A percentile compares a stretch with the other conserved stretches of the same genome.
Conservation (phyloP, 164 flowering plant genomes). For the Liriodendron chinense region DNA sequence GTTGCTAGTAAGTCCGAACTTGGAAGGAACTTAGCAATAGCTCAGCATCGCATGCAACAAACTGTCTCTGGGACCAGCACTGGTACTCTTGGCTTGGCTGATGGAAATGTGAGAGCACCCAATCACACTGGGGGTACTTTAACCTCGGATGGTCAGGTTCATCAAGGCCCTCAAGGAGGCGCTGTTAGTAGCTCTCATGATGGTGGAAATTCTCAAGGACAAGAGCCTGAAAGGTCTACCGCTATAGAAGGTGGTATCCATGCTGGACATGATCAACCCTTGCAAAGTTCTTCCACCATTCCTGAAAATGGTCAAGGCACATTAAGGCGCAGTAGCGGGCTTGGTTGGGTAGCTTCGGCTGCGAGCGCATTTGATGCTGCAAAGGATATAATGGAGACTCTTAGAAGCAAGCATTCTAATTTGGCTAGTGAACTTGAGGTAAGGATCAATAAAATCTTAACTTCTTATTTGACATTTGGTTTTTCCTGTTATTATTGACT, state of each 20-base stretch:
- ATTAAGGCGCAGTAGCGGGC: constrained; percentile 62
- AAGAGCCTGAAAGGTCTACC: constrained; percentile 75
- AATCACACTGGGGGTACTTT: constrained; percentile 41
- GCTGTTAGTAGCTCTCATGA: constrained; percentile 62
- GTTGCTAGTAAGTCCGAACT: constrained; percentile 87
- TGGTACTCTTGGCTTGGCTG: constrained; percentile 51
- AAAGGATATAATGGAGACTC: constrained; percentile 95
- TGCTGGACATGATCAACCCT: constrained; percentile 57
- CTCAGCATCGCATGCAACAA: constrained; percentile 95
- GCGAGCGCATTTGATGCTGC: constrained; percentile 98
- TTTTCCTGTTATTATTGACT: neutral
- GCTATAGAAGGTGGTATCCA: constrained; percentile 51
- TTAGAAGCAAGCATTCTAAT: constrained; percentile 92
- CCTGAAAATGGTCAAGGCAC: constrained; percentile 65
- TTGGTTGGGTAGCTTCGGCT: constrained; percentile 61
- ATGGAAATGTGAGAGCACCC: constrained; percentile 54
- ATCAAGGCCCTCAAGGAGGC: constrained; percentile 58
- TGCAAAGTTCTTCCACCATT: constrained; percentile 53
- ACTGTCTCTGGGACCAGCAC: constrained; percentile 39
- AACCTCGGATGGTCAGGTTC: constrained; percentile 58
- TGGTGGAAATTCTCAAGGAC: constrained; percentile 75
- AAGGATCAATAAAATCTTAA: neutral
- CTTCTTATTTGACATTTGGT: neutral
- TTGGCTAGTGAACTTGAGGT: constrained; percentile 99
- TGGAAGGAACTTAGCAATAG: constrained; percentile 67